phyloP scores from a whole-genome alignment of 805 yeast genomes.

The Lipomyces orientalis region DNA sequence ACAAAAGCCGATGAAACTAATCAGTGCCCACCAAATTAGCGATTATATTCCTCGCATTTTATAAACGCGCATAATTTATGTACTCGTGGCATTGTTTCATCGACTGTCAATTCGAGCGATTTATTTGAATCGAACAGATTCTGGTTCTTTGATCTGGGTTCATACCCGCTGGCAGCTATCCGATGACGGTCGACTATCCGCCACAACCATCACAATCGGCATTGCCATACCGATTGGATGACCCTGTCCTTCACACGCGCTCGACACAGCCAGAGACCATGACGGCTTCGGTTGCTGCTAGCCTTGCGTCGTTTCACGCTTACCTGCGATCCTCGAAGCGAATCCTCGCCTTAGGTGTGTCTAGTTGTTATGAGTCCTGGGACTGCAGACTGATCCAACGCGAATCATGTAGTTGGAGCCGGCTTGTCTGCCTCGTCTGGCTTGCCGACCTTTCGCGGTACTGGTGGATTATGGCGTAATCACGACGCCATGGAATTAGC shows the following conservation, averaged over 20 bases:
- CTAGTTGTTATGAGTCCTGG: background rate
- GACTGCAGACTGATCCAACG: background rate
- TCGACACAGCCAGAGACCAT: background rate
- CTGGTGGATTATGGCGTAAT: conserved; percentile 77
- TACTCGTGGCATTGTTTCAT: background rate
- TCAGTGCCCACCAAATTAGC: background rate
- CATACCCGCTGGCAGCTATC: background rate
- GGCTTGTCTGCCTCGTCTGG: conserved; percentile 83
- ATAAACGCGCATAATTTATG: no score
- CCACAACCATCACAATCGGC: background rate
- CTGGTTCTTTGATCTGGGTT: background rate
- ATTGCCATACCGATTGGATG: background rate
- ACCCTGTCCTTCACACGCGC: background rate
- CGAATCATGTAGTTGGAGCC: conserved; percentile 57
- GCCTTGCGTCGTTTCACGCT: conserved; percentile 46
- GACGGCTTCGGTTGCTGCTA: conserved; percentile 10
- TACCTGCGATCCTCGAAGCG: conserved; percentile 44
- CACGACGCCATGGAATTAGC: conserved; percentile 83
- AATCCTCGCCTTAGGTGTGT: conserved; percentile 46
- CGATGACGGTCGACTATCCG: background rate
- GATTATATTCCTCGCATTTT: background rate
- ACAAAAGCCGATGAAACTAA: no score
- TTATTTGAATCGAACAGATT: background rate
- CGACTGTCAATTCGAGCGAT: background rate
- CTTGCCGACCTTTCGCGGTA: conserved; percentile 71